Evolutionary conservation across 225 moss, liverwort and hornwort genomes (phyloP).

Genomic region (Antitrichia curtipendula): DNA sequence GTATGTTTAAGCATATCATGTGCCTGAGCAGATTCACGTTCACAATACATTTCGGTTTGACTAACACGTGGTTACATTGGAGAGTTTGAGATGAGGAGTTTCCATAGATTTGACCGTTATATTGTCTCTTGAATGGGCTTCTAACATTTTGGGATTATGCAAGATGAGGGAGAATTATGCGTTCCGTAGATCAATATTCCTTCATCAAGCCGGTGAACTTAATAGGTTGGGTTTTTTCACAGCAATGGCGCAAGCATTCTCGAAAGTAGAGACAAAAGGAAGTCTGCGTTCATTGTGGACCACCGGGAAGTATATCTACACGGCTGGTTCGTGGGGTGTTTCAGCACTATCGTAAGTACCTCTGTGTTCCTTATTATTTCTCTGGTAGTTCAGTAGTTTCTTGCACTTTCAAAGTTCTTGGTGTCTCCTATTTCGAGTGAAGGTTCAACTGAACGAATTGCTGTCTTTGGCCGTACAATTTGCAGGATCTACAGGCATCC

Average conservation of each 20-base stretch:
- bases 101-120: neutral
- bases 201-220: neutral
- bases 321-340: slow-evolving; percentile 71
- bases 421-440: neutral
- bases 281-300: slow-evolving; percentile 48
- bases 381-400: neutral
- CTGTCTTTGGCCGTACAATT: neutral
- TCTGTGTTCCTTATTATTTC: neutral
- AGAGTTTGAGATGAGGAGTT: neutral
- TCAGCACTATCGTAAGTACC: slow-evolving; percentile 64
- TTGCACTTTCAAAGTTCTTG: neutral
- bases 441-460: neutral
- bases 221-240: neutral
- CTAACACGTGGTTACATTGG: neutral
- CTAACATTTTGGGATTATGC: neutral
- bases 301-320: slow-evolving; percentile 58
- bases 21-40: neutral
- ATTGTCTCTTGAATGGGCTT: neutral
- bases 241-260: slow-evolving; percentile 71
- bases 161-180: neutral
- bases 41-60: neutral
- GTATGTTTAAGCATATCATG: neutral
- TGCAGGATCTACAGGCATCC: slow-evolving; percentile 74
- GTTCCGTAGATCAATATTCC: neutral
- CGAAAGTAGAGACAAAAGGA: slow-evolving; percentile 50